Conservation (phyloP, 1,284 basidiomycete genomes). For the Puccinia coronata region DNA sequence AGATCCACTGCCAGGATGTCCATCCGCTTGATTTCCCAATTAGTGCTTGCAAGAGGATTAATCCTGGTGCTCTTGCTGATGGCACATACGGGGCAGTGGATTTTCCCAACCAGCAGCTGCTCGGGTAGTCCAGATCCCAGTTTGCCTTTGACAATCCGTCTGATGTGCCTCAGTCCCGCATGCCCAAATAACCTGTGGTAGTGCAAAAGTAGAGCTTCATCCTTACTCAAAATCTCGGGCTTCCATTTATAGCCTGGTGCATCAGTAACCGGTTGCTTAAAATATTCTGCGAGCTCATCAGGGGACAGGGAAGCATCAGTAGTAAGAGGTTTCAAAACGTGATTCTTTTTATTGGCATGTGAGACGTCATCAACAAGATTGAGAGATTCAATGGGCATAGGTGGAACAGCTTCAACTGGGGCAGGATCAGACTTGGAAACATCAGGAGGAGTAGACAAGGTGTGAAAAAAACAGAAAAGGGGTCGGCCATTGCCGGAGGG, state of each 20-base stretch:
- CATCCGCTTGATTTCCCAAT: neutral
- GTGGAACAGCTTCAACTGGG: too few species aligned
- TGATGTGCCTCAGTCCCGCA: neutral
- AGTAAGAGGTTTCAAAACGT: neutral
- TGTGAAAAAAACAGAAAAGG: neutral
- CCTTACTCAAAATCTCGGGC: neutral
- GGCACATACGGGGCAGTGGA: neutral
- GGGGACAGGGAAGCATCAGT: neutral
- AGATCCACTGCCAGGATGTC: slow-evolving; percentile 13
- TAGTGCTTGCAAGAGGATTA: neutral
- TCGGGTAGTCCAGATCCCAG: neutral
- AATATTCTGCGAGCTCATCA: too few species aligned
- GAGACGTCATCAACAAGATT: too few species aligned
- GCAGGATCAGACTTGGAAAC: too few species aligned
- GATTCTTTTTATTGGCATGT: neutral
- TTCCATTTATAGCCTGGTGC: neutral
- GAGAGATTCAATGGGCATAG: too few species aligned
- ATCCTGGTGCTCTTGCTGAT: neutral
- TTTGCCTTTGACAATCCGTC: neutral
- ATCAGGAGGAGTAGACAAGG: neutral
- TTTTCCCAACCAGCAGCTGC: neutral
- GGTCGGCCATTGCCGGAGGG: neutral
- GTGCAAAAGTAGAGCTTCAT: neutral
- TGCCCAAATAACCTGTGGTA: neutral
- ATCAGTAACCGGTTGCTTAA: neutral